Evolutionary conservation across 1,284 basidiomycete genomes (phyloP).

Genomic region (Malassezia cuniculi): DNA sequence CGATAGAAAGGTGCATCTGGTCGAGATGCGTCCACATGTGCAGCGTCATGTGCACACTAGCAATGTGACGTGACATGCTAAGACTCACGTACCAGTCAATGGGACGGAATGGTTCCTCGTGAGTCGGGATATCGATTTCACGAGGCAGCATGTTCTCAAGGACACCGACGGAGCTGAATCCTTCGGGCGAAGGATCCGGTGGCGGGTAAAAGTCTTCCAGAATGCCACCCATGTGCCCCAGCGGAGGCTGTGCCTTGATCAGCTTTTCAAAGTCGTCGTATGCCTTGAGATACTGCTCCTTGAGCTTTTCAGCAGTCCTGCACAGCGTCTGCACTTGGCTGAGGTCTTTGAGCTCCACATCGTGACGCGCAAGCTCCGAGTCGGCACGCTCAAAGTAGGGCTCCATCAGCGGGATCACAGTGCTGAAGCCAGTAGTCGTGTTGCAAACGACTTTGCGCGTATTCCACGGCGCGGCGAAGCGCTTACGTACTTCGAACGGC

Average conservation of each 20-base stretch:
- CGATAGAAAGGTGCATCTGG: constrained; percentile 7
- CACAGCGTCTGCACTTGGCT: constrained; percentile 6
- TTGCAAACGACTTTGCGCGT: constrained; percentile 1
- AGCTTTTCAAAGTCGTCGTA: not conserved
- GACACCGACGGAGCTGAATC: constrained; percentile 13
- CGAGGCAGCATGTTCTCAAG: constrained; percentile 3
- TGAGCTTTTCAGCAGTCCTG: constrained; percentile 5
- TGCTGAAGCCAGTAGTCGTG: constrained; percentile 7
- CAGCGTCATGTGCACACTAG: constrained; percentile 9
- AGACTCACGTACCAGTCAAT: constrained; percentile 11
- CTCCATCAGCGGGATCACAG: constrained; percentile 6
- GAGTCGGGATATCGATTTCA: not conserved
- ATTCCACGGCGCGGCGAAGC: no score
- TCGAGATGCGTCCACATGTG: constrained; percentile 9
- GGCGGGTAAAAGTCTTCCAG: constrained; percentile 4
- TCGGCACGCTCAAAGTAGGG: constrained; percentile 6
- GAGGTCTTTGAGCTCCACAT: constrained; percentile 1
- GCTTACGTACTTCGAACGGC: constrained; percentile 4
- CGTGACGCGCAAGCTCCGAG: constrained; percentile 4
- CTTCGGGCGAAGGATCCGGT: constrained; percentile 6
- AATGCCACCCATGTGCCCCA: constrained; percentile 3
- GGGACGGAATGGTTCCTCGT: constrained; percentile 4
- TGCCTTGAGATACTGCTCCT: constrained; percentile 1
- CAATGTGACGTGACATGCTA: constrained; percentile 8
- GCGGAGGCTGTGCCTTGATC: not conserved